These are phyloP conservation scores for Yamadazyma paraphyllophila DNA, from an alignment of 805 yeast genomes.

Conservation along the genomic window DNA sequence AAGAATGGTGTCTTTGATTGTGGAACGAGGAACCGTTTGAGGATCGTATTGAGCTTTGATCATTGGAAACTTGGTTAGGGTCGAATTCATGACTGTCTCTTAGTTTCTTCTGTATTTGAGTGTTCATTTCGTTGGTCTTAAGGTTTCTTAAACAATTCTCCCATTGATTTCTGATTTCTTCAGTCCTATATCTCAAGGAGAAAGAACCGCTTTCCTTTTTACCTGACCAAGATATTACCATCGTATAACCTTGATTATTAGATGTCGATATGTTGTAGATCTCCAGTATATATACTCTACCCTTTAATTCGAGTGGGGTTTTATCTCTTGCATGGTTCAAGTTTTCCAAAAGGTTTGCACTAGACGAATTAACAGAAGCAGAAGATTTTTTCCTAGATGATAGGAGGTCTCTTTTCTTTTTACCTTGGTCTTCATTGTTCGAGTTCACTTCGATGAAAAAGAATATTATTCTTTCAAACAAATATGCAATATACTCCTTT, in stretches of 20 bases:
- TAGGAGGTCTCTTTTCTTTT: slow-evolving; percentile 39
- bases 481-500: slow-evolving; percentile 83
- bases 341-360: slow-evolving; percentile 36
- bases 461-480: slow-evolving; percentile 68
- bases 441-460: slow-evolving; percentile 37
- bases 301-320: slow-evolving; percentile 58
- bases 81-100: slow-evolving; percentile 30
- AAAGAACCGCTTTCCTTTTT: slow-evolving; percentile 84
- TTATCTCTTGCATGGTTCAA: slow-evolving; percentile 29
- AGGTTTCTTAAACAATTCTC: slow-evolving; percentile 57
- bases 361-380: slow-evolving; percentile 39
- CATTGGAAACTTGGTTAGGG: slow-evolving; percentile 11
- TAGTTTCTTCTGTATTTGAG: slow-evolving; percentile 33
- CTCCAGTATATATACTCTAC: slow-evolving; percentile 77
- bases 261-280: slow-evolving; percentile 41
- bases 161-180: slow-evolving; percentile 85
- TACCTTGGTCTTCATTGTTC: slow-evolving; percentile 27
- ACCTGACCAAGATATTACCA: slow-evolving; percentile 79
- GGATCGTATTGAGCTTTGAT: slow-evolving; percentile 23
- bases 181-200: slow-evolving; percentile 75
- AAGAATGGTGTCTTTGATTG: slow-evolving; percentile 38
- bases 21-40: slow-evolving; percentile 22
- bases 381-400: slow-evolving; percentile 50
- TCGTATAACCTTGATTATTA: slow-evolving; percentile 47
- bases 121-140: slow-evolving; percentile 41